Evolutionary conservation across 1,139 yeast species (phyloP), one percentile per base, ranked within the genome.

Genomic region (Kluyveromyces marxianus): DNA sequence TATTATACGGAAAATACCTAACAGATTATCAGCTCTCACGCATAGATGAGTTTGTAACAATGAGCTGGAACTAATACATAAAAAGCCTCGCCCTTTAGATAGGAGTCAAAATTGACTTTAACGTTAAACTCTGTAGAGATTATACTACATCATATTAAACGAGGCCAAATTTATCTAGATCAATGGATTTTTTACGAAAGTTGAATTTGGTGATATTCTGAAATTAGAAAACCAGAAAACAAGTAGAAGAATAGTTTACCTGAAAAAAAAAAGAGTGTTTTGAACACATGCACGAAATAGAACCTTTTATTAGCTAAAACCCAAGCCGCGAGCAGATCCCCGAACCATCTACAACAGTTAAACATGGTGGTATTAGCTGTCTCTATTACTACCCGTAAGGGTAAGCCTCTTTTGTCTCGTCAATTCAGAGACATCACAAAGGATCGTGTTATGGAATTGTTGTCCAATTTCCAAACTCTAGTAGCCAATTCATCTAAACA

Each of bases 351-450:
- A 14, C 21, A 14, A 14, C 21, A 14, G 21, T 7, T 21, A 25
- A 21, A 14, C 24, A 70, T 70, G 89, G 88, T 78, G 55, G 84
- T 92, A 46, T 76, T 92, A 65, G 96, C 98, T 47, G 97, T 97
- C 48, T 86, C 97, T 44, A 86, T 92, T 58, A 88, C 97, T 67
- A 86, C 97, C 43, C 86, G 94, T 59, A 87, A 94, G 49, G 99
- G 99, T 50, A 92, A 89, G 61, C 90, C 97, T 35, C 78, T 94
- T 54, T 71, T 94, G 48, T 87, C 97, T 32, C 81, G 99, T 63
- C 98, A 89, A 69, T 94, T 92, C 70, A 77, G 82, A 53, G 97
- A 89, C 54, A 70, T 92, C 58, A 75, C 87, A 43, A 83, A 83
- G 63, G 96, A 90, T 61, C 76, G 95, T 55, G 90, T 90, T 58